Evolutionary conservation across 2,329 filamentous ascomycete genomes (phyloP), one percentile per base, ranked within the genome.

Genomic region (Talaromyces sp.): DNA sequence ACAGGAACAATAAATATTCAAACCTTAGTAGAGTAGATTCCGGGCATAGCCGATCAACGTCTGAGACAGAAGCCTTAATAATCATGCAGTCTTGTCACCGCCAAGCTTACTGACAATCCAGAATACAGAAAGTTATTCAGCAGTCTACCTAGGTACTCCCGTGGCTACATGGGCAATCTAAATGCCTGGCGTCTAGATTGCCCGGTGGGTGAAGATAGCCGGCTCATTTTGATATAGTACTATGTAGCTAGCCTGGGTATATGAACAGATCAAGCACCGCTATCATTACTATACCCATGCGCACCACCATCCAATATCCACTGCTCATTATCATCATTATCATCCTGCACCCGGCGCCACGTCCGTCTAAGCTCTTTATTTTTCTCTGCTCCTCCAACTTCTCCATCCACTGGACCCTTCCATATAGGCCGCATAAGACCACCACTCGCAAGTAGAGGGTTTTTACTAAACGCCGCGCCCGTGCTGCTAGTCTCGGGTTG

Each of bases 301-400:
- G 75, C 53, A 5, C 75, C 76, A 22, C 76, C 76, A 57, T 78
- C 75, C 45, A 78, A 60, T 58, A 78, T 77, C 76, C 76, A 78
- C 57, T 74, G 73, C 64, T 78, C 76, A 60, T 78, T 78, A 60
- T 78, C 75, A 25, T 76, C 75, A 48, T 74, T 74, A 53, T 78
- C 76, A 62, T 76, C 74, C 61, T 78, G 77, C 19, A 78, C 77
- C 37, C 76, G 70, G 37, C 76, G 69, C 77, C 77, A 78, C 15
- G 73, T 74, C 63, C 75, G 75, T 58, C 70, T 73, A 37, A 67
- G 66, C 58, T 75, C 72, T 31, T 66, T 67, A 17, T 60, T 65
- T 46, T 63, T 61, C 6, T 68, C 66, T 4, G 7, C 25, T 3
- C 65, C 67, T 21, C 57, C 59, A 37, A 61, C 58, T 7, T 68